Conservation (phyloP, 2,329 filamentous ascomycete species). For the Epichloe typhina region DNA sequence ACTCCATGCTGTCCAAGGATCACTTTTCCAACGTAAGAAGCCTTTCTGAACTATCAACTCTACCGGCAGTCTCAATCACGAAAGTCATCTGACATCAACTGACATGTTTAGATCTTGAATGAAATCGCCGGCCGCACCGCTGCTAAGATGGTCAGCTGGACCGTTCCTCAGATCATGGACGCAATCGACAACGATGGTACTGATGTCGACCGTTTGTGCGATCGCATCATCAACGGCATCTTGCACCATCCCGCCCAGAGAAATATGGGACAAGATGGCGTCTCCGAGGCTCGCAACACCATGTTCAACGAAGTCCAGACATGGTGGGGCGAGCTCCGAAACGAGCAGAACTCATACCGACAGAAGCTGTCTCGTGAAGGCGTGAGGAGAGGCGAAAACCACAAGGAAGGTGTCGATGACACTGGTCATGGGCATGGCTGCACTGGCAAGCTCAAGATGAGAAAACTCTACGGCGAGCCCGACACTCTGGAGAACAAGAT, state of each 20-base stretch:
- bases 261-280: constrained; percentile 54
- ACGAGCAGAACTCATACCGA: constrained; percentile 53
- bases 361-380: constrained; percentile 65
- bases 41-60: background rate
- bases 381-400: constrained; percentile 65
- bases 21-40: constrained; percentile 68
- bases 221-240: constrained; percentile 68
- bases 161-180: constrained; percentile 76
- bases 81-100: background rate
- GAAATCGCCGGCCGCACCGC: constrained; percentile 77
- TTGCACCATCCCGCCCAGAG: constrained; percentile 81
- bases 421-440: constrained; percentile 79
- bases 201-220: constrained; percentile 57
- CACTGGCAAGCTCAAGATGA: constrained; percentile 63
- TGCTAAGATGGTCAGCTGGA: constrained; percentile 67
- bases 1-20: constrained; percentile 93
- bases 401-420: constrained; percentile 75
- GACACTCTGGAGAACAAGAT: constrained; percentile 43
- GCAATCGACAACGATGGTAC: constrained; percentile 69
- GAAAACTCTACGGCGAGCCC: constrained; percentile 44
- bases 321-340: constrained; percentile 65
- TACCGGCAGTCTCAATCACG: too few species aligned
- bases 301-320: constrained; percentile 72
- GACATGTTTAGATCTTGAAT: constrained; percentile 52
- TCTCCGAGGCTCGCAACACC: constrained; percentile 53